Evolutionary conservation across 495 filamentous ascomycete genomes (phyloP).

Genomic region (Filosporella fistucella): DNA sequence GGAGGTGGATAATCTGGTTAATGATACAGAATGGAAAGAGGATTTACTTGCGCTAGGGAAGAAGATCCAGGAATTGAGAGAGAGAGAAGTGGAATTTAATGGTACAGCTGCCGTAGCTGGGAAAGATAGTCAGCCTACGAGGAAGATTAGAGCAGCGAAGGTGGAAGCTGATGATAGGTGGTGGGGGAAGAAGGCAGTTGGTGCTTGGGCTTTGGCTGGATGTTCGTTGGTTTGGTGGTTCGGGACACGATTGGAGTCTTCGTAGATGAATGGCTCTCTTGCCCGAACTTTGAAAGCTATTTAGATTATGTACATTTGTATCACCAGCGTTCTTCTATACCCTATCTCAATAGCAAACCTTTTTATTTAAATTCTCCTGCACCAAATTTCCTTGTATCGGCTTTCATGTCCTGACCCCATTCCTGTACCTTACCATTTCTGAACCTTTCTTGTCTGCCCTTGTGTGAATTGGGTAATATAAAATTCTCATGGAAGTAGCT

Average conservation of each 20-base stretch:
- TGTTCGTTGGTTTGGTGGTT: constrained; percentile 65
- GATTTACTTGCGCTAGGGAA: constrained; percentile 62
- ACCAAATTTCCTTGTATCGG: no score
- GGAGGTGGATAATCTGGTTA: constrained; percentile 65
- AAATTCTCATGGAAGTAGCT: no score
- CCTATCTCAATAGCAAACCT: no score
- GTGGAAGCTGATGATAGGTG: constrained; percentile 60
- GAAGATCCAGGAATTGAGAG: constrained; percentile 56
- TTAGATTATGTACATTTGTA: no score
- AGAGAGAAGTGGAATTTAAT: constrained; percentile 40
- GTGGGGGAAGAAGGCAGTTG: constrained; percentile 67
- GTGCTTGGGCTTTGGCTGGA: constrained; percentile 57
- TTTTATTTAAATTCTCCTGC: no score
- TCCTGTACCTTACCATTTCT: no score
- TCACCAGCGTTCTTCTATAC: no score
- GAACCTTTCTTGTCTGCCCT: no score
- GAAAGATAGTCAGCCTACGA: constrained; percentile 21
- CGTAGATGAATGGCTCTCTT: background rate
- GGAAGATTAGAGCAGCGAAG: constrained; percentile 48
- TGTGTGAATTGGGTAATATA: no score
- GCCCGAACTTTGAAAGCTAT: no score
- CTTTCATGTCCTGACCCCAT: no score
- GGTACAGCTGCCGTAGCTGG: constrained; percentile 28
- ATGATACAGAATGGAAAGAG: constrained; percentile 51
- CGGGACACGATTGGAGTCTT: constrained; percentile 42